A percentile compares a stretch with the other conserved stretches of the same genome.
Evolutionary conservation across 371 early-diverging fungal genomes (phyloP).

Genomic region (Umbelopsis sp.): DNA sequence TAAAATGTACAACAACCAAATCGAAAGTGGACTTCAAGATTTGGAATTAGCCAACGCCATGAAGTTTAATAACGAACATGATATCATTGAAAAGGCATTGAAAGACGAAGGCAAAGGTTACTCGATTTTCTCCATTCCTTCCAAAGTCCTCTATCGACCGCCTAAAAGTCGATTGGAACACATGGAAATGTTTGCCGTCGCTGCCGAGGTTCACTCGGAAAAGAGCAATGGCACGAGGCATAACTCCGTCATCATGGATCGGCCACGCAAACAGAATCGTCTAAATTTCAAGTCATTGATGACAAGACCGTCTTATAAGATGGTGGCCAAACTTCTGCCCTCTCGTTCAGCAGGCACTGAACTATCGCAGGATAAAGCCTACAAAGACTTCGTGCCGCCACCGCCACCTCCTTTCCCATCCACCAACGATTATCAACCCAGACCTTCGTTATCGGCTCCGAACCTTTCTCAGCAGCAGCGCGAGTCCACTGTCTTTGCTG

Average conservation of each 20-base stretch:
- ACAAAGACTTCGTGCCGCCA: not conserved
- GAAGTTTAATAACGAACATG: constrained; percentile 73
- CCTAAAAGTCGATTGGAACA: constrained; percentile 67
- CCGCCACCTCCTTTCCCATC: not conserved
- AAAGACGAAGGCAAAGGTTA: constrained; percentile 72
- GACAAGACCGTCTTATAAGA: not conserved
- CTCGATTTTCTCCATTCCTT: constrained; percentile 79
- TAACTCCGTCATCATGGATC: constrained; percentile 10
- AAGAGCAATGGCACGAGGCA: constrained; percentile 11
- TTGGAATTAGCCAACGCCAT: constrained; percentile 73
- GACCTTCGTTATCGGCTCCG: not conserved
- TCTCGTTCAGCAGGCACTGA: constrained; percentile 17
- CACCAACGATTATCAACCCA: not conserved
- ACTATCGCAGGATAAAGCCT: not conserved
- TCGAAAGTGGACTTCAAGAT: constrained; percentile 73
- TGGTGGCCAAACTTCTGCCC: not conserved
- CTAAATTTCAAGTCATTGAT: not conserved
- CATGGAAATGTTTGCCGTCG: constrained; percentile 32
- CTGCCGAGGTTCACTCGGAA: constrained; percentile 7
- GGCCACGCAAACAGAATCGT: constrained; percentile 4
- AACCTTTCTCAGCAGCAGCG: constrained; percentile 1
- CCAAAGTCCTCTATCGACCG: constrained; percentile 80
- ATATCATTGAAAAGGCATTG: constrained; percentile 75
- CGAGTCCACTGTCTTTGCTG: not conserved
- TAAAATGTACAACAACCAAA: constrained; percentile 74